Evolutionary conservation across 768 basidiomycete species (phyloP).

Genomic region (Mycena sanguinolenta): DNA sequence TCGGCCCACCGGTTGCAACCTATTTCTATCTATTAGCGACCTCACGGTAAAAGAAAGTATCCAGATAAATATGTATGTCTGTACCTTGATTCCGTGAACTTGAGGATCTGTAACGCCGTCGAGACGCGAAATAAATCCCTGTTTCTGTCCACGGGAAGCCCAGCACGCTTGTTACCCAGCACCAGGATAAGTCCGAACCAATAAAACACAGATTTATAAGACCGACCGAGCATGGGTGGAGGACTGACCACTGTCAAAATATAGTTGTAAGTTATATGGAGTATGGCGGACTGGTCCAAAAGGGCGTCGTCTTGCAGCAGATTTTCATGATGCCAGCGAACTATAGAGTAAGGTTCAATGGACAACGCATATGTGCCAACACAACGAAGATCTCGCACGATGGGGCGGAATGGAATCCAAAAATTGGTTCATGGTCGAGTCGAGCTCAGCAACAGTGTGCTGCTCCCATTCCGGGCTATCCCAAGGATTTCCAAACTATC

Average conservation of each 20-base stretch:
- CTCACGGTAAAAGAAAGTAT: not conserved
- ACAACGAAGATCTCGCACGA: slow-evolving; percentile 38
- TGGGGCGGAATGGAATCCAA: slow-evolving; percentile 46
- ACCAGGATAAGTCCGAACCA: not conserved
- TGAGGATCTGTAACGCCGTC: slow-evolving; percentile 12
- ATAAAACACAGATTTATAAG: not conserved
- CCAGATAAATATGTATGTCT: not conserved
- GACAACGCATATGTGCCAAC: too few species aligned
- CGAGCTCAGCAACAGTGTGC: slow-evolving; percentile 61
- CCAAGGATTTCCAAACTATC: slow-evolving; percentile 47
- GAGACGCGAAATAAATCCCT: slow-evolving; percentile 1
- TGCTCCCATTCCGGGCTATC: slow-evolving; percentile 53
- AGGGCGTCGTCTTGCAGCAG: not conserved
- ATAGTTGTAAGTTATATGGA: not conserved
- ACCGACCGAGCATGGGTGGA: not conserved
- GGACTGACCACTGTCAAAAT: not conserved
- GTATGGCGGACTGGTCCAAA: not conserved
- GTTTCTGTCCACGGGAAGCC: not conserved
- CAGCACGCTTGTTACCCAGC: slow-evolving; percentile 13
- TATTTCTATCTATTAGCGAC: too few species aligned
- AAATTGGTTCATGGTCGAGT: slow-evolving; percentile 65
- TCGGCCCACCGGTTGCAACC: slow-evolving; percentile 12
- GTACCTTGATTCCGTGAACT: slow-evolving; percentile 18
- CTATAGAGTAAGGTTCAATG: slow-evolving; percentile 28
- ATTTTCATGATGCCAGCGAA: slow-evolving; percentile 51